Percentiles rank a stretch among this genome's conserved stretches.
Conservation (phyloP, 1,284 basidiomycete genomes). For the Wallemia hederae region DNA sequence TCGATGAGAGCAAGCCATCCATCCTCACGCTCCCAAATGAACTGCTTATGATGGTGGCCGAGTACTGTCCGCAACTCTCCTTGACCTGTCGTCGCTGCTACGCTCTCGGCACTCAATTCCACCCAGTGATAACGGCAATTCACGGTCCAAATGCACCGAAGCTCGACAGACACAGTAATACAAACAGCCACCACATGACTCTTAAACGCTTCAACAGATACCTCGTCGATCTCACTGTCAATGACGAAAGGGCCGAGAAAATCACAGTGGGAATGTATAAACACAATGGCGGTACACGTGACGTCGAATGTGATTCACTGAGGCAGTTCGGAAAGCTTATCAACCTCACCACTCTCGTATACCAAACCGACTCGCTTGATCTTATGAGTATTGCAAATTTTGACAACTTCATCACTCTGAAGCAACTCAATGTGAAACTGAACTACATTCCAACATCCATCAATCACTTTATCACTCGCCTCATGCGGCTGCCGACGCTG, state of each 20-base stretch:
- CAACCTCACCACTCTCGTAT: not conserved
- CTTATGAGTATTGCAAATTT: not conserved
- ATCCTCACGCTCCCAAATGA: not conserved
- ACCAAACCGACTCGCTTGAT: not conserved
- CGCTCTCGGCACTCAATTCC: not conserved
- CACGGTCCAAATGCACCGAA: not conserved
- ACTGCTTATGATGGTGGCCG: not conserved
- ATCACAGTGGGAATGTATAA: not conserved
- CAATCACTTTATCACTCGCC: not conserved
- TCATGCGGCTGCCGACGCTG: not conserved
- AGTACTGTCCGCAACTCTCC: not conserved
- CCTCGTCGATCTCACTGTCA: not conserved
- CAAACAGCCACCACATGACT: not conserved
- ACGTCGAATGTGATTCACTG: not conserved
- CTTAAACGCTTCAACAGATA: not conserved
- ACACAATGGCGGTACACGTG: not conserved
- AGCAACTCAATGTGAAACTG: not conserved
- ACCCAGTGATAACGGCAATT: not conserved
- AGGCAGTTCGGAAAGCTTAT: not conserved
- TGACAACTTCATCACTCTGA: not conserved
- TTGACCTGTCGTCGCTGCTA: not conserved
- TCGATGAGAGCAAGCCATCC: not conserved
- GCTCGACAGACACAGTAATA: not conserved
- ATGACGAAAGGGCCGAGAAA: not conserved
- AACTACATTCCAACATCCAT: not conserved